phyloP scores from a whole-genome alignment of 805 yeast species.

The Ogataea methanolica region DNA sequence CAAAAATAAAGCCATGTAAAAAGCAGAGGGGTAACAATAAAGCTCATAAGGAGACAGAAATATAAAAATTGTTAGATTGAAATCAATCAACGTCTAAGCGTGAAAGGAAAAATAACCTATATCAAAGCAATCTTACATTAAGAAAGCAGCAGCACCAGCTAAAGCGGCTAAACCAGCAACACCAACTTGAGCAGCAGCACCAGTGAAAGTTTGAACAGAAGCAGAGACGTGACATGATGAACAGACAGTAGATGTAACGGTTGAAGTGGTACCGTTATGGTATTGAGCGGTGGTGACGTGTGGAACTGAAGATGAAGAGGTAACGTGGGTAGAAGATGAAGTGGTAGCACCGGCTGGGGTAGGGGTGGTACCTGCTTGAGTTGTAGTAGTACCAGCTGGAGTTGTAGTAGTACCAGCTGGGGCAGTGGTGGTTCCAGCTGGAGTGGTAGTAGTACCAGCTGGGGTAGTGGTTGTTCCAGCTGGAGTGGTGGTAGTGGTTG shows the following conservation, averaged over 20 bases:
- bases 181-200: constrained; percentile 21
- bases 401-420: constrained; percentile 16
- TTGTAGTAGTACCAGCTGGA: constrained; percentile 1
- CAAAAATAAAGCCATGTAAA: no score
- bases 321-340: constrained; percentile 6
- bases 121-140: constrained; percentile 10
- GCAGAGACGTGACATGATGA: not conserved
- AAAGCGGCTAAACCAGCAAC: constrained; percentile 22
- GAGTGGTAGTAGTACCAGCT: not conserved
- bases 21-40: no score
- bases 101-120: not conserved
- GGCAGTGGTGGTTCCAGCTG: constrained; percentile 10
- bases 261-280: constrained; percentile 5
- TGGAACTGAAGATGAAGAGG: constrained; percentile 1
- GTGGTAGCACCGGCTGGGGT: constrained; percentile 2
- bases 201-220: constrained; percentile 8
- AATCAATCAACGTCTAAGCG: not conserved
- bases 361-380: constrained; percentile 2
- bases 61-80: not conserved
- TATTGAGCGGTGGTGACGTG: constrained; percentile 7
- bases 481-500: constrained; percentile 3
- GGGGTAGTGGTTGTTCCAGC: constrained; percentile 4
- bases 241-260: constrained; percentile 2
- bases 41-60: no score
- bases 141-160: constrained; percentile 24